Percentiles rank a stretch among this genome's conserved stretches.
These are phyloP conservation scores for Xylariales sp. DNA, from an alignment of 2,329 filamentous ascomycete species.

Conservation along the genomic window DNA sequence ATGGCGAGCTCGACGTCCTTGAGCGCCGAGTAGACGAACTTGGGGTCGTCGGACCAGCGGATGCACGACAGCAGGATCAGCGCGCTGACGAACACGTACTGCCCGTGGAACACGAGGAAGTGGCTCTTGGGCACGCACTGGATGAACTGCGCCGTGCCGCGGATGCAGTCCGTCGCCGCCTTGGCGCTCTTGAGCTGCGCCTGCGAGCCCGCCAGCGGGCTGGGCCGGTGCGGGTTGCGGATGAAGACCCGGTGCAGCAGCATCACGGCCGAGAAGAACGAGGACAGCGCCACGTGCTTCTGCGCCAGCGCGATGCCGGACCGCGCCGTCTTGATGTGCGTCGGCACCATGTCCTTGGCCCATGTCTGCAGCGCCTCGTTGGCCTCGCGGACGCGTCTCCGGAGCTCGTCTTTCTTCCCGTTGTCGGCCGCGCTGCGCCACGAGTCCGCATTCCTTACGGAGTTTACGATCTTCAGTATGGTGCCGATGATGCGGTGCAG, in stretches of 20 bases:
- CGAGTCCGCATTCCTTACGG: conserved; percentile 1
- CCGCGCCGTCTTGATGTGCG: conserved; percentile 1
- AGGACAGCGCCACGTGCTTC: conserved; percentile 1
- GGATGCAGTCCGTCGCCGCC: conserved; percentile 2
- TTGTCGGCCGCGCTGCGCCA: neutral
- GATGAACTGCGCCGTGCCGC: neutral
- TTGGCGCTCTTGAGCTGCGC: conserved; percentile 3
- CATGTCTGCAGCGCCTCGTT: conserved; percentile 1
- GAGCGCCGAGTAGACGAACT: conserved; percentile 1
- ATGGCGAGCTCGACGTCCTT: conserved; percentile 1
- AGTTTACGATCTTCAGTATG: conserved; percentile 2
- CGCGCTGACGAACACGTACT: conserved; percentile 1
- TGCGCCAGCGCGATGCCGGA: neutral
- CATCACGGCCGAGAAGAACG: conserved; percentile 2
- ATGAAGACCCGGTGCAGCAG: neutral
- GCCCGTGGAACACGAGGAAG: conserved; percentile 2
- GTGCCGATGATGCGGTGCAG: neutral
- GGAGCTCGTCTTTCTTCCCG: conserved; percentile 2
- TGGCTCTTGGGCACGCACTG: neutral
- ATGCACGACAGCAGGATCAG: conserved; percentile 1
- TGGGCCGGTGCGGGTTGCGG: conserved; percentile 1
- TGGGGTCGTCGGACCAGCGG: conserved; percentile 1
- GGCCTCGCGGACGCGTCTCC: neutral
- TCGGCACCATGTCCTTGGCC: conserved; percentile 1
- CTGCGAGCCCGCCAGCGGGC: neutral